Evolutionary conservation across 495 filamentous ascomycete species (phyloP), one percentile per base, ranked within the genome.

Genomic region (Aspergillus funiculosus): DNA sequence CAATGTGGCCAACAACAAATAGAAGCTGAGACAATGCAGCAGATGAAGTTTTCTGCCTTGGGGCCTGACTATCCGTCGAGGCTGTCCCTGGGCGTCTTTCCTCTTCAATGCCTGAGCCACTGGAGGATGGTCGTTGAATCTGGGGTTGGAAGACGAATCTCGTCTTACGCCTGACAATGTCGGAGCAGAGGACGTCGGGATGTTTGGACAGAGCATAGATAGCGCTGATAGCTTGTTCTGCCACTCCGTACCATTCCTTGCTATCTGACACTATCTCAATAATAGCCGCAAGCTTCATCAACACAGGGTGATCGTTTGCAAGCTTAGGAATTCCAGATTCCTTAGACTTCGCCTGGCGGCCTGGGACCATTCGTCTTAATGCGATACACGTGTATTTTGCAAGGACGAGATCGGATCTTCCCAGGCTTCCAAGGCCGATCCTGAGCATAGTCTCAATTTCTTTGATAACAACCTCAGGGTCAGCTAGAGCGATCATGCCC

Each of bases 171-270:
- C 87, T 77, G 25, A 99, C 74, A 15, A 97, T 85, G 46, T 95
- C 89, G 2, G 92, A 91, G 67, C 91, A 97, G 17, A 99, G 74
- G 21, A 83, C 83, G 64, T 99, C 92, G 0, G 92, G 92, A 54
- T 96, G 90, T 53, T 92, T 95, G 1, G 90, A 86, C 15, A 99
- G 68, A n/a, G 85, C 76, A 59, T 97, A 99, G 50, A 99, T 95
- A 25, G 92, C 92, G 46, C 87, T 83, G 56, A 97, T 88, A 13
- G 92, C 89, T 62, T 99, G 94, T 57, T 99, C 92, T 11, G 94
- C 90, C n/a, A 96, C 85, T 6, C 94, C 90, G 54, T 82, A 90
- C 92, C 92, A 99, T 60, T 99, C 92, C 60, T 94, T 91, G 61
- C 82, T 91, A 31, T 94, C 83, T 0, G 87, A 87, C 11, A 81